Percentiles rank a stretch among this genome's conserved stretches.
These are phyloP conservation scores for Suillus alpinus DNA, from an alignment of 768 basidiomycete species.

Conservation along the genomic window DNA sequence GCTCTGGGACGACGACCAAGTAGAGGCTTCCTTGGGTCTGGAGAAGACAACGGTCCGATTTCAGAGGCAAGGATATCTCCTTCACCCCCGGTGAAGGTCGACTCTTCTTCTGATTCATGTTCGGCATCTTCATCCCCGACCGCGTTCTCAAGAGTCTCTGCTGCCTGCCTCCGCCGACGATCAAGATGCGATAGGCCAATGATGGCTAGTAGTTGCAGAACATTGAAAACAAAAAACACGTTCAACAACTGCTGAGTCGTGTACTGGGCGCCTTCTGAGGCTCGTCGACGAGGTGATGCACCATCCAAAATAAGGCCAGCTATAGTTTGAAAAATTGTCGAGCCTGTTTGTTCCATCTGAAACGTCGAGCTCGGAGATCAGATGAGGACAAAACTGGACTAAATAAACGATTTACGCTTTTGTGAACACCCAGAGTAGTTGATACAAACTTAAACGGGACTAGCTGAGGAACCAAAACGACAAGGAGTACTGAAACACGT, in stretches of 20 bases:
- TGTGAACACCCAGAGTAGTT: constrained; percentile 76
- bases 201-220: constrained; percentile 53
- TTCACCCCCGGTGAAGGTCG: constrained; percentile 1
- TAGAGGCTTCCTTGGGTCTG: constrained; percentile 14
- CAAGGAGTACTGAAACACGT: constrained; percentile 56
- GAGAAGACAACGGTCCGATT: constrained; percentile 1
- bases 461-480: constrained; percentile 70
- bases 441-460: constrained; percentile 72
- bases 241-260: constrained; percentile 55
- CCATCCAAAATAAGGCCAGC: constrained; percentile 58
- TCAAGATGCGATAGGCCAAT: constrained; percentile 49
- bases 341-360: constrained; percentile 73
- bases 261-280: constrained; percentile 8
- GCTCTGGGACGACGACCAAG: constrained; percentile 1
- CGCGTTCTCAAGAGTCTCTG: background rate
- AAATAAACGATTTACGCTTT: constrained; percentile 51
- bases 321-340: constrained; percentile 69
- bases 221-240: constrained; percentile 54
- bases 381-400: background rate
- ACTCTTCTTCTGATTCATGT: background rate
- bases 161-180: constrained; percentile 33
- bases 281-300: constrained; percentile 14
- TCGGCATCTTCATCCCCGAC: background rate
- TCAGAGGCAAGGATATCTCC: constrained; percentile 8
- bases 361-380: background rate